Percentiles rank a stretch among this genome's conserved stretches.
phyloP scores from a whole-genome alignment of 2,329 filamentous ascomycete species.

The Sarocladiaceae sp. region DNA sequence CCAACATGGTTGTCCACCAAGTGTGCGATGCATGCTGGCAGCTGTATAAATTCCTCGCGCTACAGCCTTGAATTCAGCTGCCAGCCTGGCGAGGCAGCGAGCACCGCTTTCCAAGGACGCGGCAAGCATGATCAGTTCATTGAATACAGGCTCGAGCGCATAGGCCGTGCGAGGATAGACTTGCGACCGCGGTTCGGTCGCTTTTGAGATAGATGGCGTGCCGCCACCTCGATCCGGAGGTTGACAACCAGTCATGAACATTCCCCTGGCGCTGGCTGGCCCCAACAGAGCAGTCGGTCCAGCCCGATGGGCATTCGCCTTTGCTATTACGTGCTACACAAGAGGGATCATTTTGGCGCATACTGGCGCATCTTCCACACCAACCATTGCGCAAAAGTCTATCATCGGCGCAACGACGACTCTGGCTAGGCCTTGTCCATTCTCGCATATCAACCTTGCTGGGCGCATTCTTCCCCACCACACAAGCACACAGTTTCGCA shows the following conservation, averaged over 20 bases:
- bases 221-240: conserved; percentile 1
- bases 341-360: background rate
- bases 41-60: too few species aligned
- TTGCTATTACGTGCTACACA: background rate
- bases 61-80: too few species aligned
- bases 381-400: conserved; percentile 5
- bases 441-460: conserved; percentile 6
- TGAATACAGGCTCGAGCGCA: background rate
- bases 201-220: background rate
- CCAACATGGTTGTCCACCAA: conserved; percentile 4
- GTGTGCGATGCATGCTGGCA: background rate
- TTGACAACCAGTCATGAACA: background rate
- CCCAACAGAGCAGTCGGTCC: background rate
- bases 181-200: background rate
- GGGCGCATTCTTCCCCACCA: conserved; percentile 10
- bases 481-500: conserved; percentile 5
- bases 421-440: conserved; percentile 8
- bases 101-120: too few species aligned
- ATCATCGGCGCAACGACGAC: conserved; percentile 6
- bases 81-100: too few species aligned
- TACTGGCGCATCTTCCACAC: background rate
- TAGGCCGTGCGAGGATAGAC: background rate
- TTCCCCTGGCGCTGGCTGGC: background rate
- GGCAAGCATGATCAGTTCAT: too few species aligned
- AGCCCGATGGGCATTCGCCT: background rate